phyloP scores from a whole-genome alignment of 257 asterid species.

The Coffea eugenioides region DNA sequence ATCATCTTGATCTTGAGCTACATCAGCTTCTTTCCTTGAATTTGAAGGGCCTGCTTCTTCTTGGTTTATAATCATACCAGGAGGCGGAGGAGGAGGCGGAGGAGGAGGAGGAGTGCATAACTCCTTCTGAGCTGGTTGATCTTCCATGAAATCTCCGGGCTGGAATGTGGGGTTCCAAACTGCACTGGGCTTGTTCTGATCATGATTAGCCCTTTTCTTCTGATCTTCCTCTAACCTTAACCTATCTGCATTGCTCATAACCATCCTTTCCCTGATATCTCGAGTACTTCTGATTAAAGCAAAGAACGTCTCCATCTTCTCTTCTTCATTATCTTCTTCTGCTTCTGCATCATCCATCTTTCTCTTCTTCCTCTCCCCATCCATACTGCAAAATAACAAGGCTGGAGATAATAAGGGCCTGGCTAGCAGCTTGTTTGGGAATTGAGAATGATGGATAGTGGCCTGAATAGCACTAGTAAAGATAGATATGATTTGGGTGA shows the following conservation, averaged over 20 bases:
- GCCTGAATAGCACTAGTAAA: background rate
- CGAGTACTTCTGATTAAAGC: slow-evolving; percentile 26
- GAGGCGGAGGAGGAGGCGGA: background rate
- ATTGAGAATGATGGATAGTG: background rate
- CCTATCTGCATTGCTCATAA: slow-evolving; percentile 7
- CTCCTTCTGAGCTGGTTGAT: background rate
- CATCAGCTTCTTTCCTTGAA: slow-evolving; percentile 4
- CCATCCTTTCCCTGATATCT: slow-evolving; percentile 23
- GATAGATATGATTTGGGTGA: background rate
- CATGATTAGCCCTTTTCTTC: background rate
- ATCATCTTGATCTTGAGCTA: background rate
- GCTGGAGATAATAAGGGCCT: background rate
- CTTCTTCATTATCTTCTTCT: slow-evolving; percentile 31
- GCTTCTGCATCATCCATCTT: slow-evolving; percentile 13
- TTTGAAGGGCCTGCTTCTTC: slow-evolving; percentile 13
- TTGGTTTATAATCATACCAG: background rate
- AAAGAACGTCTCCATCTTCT: slow-evolving; percentile 32
- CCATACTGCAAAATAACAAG: slow-evolving; percentile 8
- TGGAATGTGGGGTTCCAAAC: slow-evolving; percentile 29
- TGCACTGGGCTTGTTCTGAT: background rate
- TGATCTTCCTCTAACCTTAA: background rate
- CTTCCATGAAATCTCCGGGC: slow-evolving; percentile 34
- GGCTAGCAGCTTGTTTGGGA: background rate
- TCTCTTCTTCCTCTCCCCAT: slow-evolving; percentile 23
- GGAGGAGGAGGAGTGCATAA: background rate